phyloP scores from a whole-genome alignment of 1,284 basidiomycete genomes.

The Amylostereum chailletii region DNA sequence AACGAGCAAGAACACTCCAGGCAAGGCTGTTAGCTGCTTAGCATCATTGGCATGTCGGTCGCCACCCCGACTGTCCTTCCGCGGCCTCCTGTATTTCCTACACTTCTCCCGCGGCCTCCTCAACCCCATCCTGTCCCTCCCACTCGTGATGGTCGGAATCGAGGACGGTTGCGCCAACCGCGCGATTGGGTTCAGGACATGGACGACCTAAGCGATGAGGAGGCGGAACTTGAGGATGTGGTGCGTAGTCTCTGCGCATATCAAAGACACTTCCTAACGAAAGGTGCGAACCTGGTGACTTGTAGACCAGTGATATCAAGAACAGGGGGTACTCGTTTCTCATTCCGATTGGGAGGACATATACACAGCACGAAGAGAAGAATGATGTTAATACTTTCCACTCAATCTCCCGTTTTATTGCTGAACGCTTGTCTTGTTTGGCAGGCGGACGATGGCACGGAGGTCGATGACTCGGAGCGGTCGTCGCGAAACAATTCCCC shows the following conservation, averaged over 20 bases:
- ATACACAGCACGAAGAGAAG: conserved; percentile 74
- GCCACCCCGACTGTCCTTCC: conserved; percentile 63
- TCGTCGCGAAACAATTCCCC: conserved; percentile 20
- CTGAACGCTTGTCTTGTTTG: conserved; percentile 1
- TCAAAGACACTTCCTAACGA: conserved; percentile 2
- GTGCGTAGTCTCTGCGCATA: conserved; percentile 28
- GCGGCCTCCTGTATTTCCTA: conserved; percentile 49
- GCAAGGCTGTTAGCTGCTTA: too few relatives aligned
- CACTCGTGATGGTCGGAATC: conserved; percentile 35
- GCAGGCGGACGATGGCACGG: conserved; percentile 40
- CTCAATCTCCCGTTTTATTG: not conserved
- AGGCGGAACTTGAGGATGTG: conserved; percentile 66
- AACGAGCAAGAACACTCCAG: too few relatives aligned
- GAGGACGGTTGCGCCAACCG: conserved; percentile 47
- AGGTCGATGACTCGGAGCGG: conserved; percentile 39
- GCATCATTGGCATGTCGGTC: conserved; percentile 33
- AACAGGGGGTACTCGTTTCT: conserved; percentile 61
- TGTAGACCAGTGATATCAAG: conserved; percentile 48
- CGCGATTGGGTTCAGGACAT: conserved; percentile 72
- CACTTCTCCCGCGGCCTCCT: conserved; percentile 56
- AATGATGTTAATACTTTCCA: conserved; percentile 52
- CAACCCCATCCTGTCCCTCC: conserved; percentile 59
- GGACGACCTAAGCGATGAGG: conserved; percentile 81
- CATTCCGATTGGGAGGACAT: conserved; percentile 61
- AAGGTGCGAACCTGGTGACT: conserved; percentile 1